A percentile compares a stretch with the other conserved stretches of the same genome.
These are phyloP conservation scores for Cercospora sp. DNA, from an alignment of 2,329 filamentous ascomycete species.

Conservation along the genomic window DNA sequence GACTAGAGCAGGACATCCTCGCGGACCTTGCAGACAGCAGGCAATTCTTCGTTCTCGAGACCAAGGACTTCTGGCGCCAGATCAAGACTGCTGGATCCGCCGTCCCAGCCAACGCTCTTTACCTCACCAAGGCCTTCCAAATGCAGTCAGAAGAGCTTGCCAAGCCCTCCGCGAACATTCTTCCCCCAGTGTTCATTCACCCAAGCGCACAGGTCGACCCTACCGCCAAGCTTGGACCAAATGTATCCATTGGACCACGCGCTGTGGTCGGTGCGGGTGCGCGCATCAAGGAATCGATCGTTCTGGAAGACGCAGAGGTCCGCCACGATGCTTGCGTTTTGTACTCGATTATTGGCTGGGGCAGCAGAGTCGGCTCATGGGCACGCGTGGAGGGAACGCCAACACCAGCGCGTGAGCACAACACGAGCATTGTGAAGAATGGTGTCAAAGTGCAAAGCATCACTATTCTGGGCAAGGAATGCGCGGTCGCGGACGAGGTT, in stretches of 20 bases:
- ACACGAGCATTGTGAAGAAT: constrained; percentile 93
- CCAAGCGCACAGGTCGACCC: constrained; percentile 87
- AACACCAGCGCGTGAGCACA: constrained; percentile 81
- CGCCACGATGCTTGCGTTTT: constrained; percentile 95
- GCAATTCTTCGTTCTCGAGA: constrained; percentile 97
- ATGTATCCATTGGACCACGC: constrained; percentile 93
- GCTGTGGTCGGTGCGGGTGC: constrained; percentile 80
- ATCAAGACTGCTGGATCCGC: constrained; percentile 99
- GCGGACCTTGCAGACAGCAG: constrained; percentile 94
- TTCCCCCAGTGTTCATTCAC: constrained; percentile 93
- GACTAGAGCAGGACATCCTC: constrained; percentile 94
- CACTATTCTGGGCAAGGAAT: constrained; percentile 96
- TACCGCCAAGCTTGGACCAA: constrained; percentile 92
- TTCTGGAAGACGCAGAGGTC: constrained; percentile 91
- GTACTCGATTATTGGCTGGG: constrained; percentile 97
- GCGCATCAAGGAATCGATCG: constrained; percentile 92
- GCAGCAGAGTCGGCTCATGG: constrained; percentile 95
- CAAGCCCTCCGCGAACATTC: constrained; percentile 78
- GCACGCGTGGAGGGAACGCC: constrained; percentile 95
- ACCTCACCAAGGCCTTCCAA: constrained; percentile 92
- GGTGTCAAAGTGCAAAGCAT: constrained; percentile 98
- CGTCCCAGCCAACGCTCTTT: constrained; percentile 93
- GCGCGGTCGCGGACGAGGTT: constrained; percentile 87
- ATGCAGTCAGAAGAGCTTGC: constrained; percentile 77
- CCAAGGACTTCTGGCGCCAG: constrained; percentile 99